Base-by-base conservation (phyloP, 139 green algal genomes). In the Trebouxia sp. region DNA sequence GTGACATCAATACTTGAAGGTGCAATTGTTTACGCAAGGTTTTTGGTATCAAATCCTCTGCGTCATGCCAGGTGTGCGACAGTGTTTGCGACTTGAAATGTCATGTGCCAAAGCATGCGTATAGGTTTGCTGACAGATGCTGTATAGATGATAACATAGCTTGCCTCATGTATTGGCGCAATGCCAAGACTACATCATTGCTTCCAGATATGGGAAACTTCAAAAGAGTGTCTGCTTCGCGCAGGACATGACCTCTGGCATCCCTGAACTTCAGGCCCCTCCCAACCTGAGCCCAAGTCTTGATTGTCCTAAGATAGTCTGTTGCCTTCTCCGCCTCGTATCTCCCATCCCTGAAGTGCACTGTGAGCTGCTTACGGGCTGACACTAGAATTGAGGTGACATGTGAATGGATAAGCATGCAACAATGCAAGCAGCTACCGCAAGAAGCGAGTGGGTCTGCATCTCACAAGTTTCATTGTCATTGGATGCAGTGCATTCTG, bases 261-360 rank as follows among this genome's bases (percentile, higher is more conserved):
- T 67, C 56, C 56, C 56, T 67, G 56, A 67, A 67, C 56, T 67
- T 67, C 28, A 67, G 56, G 56, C 56, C 56, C 56, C 56, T 67
- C 56, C 56, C 39, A 28, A 67, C 56, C 56, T 67, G 56, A 67
- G 56, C 56, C 56, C 56, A 67, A 67, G 56, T 67, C 14, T 28
- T 67, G 56, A 67, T 67, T 67, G 56, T 67, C 56, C 56, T 67
- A n/a, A 67, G 56, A 67, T 67, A 67, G 56, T 67, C 56, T 67
- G 56, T 28, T 42, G 56, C 56, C 56, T 67, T 67, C 56, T 67
- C 56, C 56, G 39, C 56, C 56, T 67, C 56, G 28, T 67, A 67
- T 67, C 56, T 67, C 56, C 56, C 56, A 28, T 67, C 39, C 28
- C 56, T 67, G 56, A 67, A 67, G 56, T 67, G 56, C 56, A 67